phyloP scores from a whole-genome alignment of 225 moss, liverwort and hornwort genomes.

The Climacium dendroides region DNA sequence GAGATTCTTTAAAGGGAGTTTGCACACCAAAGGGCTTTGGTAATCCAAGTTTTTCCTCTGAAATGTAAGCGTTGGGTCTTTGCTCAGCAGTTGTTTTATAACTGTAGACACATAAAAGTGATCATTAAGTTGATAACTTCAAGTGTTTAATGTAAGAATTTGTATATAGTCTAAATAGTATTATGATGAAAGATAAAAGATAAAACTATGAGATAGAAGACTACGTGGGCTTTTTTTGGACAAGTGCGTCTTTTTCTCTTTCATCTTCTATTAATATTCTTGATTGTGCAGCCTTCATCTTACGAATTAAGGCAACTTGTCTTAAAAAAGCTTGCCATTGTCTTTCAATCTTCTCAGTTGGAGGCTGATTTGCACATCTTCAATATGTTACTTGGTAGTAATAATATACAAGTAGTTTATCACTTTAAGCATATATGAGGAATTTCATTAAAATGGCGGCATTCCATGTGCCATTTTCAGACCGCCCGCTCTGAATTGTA shows the following conservation, averaged over 20 bases:
- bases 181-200: neutral
- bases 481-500: too few species aligned
- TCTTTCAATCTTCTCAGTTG: slow-evolving; percentile 11
- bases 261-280: neutral
- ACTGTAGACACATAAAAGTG: neutral
- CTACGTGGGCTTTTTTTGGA: slow-evolving; percentile 17
- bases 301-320: neutral
- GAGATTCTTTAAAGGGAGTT: slow-evolving; percentile 52
- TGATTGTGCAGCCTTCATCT: neutral
- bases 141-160: neutral
- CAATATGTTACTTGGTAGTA: neutral
- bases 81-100: slow-evolving; percentile 34
- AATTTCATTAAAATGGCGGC: too few species aligned
- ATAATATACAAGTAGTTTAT: too few species aligned
- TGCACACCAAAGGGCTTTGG: slow-evolving; percentile 67
- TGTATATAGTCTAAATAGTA: too few species aligned
- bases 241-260: neutral
- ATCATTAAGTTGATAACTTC: neutral
- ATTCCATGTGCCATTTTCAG: too few species aligned
- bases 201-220: neutral
- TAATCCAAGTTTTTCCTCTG: slow-evolving; percentile 46
- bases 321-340: slow-evolving; percentile 18
- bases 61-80: slow-evolving; percentile 75
- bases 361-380: neutral
- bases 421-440: too few species aligned